Percentiles rank a stretch among this genome's conserved stretches.
Conservation (phyloP, 1,284 basidiomycete genomes). For the Athelia psychrophila region DNA sequence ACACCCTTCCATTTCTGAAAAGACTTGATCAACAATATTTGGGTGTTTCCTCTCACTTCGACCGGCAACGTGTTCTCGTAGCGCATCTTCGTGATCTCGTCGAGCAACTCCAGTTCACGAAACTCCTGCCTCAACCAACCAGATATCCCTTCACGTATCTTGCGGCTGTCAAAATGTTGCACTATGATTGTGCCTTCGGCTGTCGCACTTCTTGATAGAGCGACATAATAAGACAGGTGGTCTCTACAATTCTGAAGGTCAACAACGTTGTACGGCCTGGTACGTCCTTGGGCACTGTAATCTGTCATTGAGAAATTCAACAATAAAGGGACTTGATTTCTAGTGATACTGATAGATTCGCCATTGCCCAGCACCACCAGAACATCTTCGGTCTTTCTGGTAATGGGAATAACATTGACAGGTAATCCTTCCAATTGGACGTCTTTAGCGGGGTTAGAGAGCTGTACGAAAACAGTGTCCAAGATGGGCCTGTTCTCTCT, state of each 20-base stretch:
- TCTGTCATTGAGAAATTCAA: slow-evolving; percentile 43
- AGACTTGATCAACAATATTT: not conserved
- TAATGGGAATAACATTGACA: slow-evolving; percentile 36
- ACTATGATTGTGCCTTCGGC: slow-evolving; percentile 30
- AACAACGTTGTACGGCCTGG: slow-evolving; percentile 27
- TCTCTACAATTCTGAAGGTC: slow-evolving; percentile 25
- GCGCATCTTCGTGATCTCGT: slow-evolving; percentile 26
- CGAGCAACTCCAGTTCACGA: slow-evolving; percentile 27
- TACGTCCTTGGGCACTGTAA: slow-evolving; percentile 37
- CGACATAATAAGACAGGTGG: slow-evolving; percentile 34
- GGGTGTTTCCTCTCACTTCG: not conserved
- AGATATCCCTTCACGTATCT: slow-evolving; percentile 18
- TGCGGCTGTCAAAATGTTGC: slow-evolving; percentile 19
- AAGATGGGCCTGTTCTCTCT: slow-evolving; percentile 6
- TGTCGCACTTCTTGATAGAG: slow-evolving; percentile 28
- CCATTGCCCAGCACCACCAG: slow-evolving; percentile 21
- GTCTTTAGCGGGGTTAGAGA: slow-evolving; percentile 19
- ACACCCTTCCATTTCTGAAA: not conserved
- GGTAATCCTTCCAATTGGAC: slow-evolving; percentile 30
- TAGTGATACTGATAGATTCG: slow-evolving; percentile 14
- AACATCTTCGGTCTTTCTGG: not conserved
- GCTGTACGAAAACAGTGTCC: slow-evolving; percentile 27
- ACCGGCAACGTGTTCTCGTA: too few relatives aligned
- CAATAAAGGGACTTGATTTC: slow-evolving; percentile 31
- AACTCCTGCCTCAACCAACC: slow-evolving; percentile 24